Conservation (phyloP, 306 rosid genomes). For the Pyrus pyrifolia region DNA sequence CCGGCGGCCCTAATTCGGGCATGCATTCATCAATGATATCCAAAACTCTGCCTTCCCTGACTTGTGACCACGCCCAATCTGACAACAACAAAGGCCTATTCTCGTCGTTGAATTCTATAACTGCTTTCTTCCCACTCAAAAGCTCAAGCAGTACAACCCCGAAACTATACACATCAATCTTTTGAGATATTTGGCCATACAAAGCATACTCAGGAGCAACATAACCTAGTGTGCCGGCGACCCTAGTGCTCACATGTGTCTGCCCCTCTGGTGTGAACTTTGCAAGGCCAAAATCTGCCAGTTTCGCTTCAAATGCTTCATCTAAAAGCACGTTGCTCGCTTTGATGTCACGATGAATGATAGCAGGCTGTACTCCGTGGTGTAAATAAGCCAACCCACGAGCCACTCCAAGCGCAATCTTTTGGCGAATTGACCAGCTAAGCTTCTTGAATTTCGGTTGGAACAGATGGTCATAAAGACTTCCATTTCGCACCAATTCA, state of each 20-base stretch:
- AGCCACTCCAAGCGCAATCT: slow-evolving; percentile 20
- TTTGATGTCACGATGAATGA: slow-evolving; percentile 25
- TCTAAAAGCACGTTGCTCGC: slow-evolving; percentile 27
- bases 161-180: slow-evolving; percentile 25
- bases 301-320: slow-evolving; percentile 20
- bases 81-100: slow-evolving; percentile 8
- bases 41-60: slow-evolving; percentile 15
- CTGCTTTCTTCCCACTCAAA: slow-evolving; percentile 23
- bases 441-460: slow-evolving; percentile 11
- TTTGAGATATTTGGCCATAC: slow-evolving; percentile 18
- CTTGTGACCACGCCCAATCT: slow-evolving; percentile 28
- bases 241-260: slow-evolving; percentile 27
- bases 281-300: slow-evolving; percentile 26
- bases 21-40: slow-evolving; percentile 9
- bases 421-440: slow-evolving; percentile 20
- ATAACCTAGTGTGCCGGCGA: slow-evolving; percentile 29
- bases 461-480: slow-evolving; percentile 24
- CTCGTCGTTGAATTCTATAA: neutral
- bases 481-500: slow-evolving; percentile 17
- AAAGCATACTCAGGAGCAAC: slow-evolving; percentile 30
- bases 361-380: slow-evolving; percentile 14
- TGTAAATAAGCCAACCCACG: slow-evolving; percentile 27
- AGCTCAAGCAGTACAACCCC: slow-evolving; percentile 28
- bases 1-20: slow-evolving; percentile 7
- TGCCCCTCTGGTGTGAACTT: slow-evolving; percentile 23